Base-by-base conservation (phyloP, 352 stramenopile species). In the Phytophthora nicotianae region DNA sequence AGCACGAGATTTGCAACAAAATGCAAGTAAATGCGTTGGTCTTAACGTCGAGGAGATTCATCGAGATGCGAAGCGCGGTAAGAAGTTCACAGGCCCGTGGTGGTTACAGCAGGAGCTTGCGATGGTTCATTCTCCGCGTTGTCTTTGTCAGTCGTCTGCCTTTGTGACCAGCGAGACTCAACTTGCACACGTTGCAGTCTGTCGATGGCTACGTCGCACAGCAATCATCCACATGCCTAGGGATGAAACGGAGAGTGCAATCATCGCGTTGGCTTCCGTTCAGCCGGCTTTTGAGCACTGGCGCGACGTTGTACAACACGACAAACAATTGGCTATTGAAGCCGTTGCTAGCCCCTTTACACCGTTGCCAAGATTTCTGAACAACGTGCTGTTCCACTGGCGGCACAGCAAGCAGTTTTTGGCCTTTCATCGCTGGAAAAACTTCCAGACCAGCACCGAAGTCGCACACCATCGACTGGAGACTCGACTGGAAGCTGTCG, bases 391-490 rank as follows among this genome's bases (percentile, higher is more conserved):
- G 26, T 66, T 66, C 17, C 66, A 81, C 33, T 83, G 75, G 75
- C 55, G 52, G 3, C 60, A 75, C 14, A 62, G 65, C 0, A 59
- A 62, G 14, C 62, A 51, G 21, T 72, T 79, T n/a, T 9, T 53
- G 10, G 75, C 72, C 9, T 78, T 84, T 21, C 63, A 75, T 26
- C 57, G 50, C 21, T 82, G 72, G 73, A 81, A 80, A 33, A 66
- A 65, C 35, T 23, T 53, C 26, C 10, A 6, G 5, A 66, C 27
- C 9, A 76, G 52, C n/a, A 20, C 46, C 7, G 46, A 68, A 9
- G 52, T 77, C 19, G 29, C 40, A 0, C 70, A 80, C 37, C 49
- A 72, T 33, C 67, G 42, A 2, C 55, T 84, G 4, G 59, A 61
- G 35, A 65, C 58, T n/a, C 56, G 65, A 17, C 19, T 81, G 20